phyloP scores from a whole-genome alignment of 1,139 yeast species.

The Chernovozyma sophiae-reginae region DNA sequence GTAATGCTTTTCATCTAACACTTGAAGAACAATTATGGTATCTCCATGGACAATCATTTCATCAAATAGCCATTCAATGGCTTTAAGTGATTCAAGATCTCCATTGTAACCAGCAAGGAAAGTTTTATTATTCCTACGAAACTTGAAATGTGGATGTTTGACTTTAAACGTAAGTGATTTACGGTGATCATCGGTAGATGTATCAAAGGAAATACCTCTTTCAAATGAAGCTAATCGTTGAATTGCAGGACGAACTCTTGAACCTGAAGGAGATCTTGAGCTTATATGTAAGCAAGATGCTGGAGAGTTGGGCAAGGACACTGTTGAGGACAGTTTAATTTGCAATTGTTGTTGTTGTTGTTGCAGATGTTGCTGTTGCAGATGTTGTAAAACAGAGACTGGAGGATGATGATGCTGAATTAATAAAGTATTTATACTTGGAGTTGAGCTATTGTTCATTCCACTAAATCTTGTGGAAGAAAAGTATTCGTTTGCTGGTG shows the following conservation, averaged over 20 bases:
- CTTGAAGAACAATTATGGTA: slow-evolving; percentile 58
- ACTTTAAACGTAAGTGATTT: slow-evolving; percentile 50
- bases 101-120: slow-evolving; percentile 59
- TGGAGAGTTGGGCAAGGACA: not conserved
- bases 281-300: not conserved
- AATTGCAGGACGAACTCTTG: slow-evolving; percentile 9
- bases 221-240: slow-evolving; percentile 16
- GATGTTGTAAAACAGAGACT: too few relatives aligned
- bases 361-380: not conserved
- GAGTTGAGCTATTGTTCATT: not conserved
- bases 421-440: not conserved
- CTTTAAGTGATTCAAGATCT: slow-evolving; percentile 53
- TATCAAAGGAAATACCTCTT: slow-evolving; percentile 53
- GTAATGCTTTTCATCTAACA: slow-evolving; percentile 43
- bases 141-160: slow-evolving; percentile 53
- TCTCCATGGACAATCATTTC: slow-evolving; percentile 64
- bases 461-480: slow-evolving; percentile 1
- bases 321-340: not conserved
- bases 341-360: not conserved
- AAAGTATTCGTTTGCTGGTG: slow-evolving; percentile 9
- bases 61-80: slow-evolving; percentile 64
- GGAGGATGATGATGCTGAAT: not conserved
- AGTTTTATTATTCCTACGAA: slow-evolving; percentile 56
- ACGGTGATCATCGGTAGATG: slow-evolving; percentile 35
- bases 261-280: slow-evolving; percentile 8